phyloP scores from a whole-genome alignment of 495 filamentous ascomycete genomes.

The Pyronema domesticum region DNA sequence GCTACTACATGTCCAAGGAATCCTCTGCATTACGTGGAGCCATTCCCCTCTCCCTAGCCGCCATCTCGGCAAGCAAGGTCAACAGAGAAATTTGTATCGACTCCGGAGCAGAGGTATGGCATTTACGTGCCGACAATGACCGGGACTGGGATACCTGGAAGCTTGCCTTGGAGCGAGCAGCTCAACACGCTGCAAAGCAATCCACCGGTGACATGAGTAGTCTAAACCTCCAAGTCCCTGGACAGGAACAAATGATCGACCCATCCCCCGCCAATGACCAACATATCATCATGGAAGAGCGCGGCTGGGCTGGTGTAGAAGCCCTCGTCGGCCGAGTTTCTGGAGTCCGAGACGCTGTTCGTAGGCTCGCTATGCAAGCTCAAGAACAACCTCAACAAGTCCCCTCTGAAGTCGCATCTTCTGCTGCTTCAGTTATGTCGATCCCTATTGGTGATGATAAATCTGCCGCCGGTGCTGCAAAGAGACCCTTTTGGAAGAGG shows the following conservation, averaged over 20 bases:
- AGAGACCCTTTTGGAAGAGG: conserved; percentile 73
- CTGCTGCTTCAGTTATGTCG: conserved; percentile 28
- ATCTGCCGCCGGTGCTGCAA: conserved; percentile 24
- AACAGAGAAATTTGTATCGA: conserved; percentile 87
- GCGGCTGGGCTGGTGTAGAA: conserved; percentile 74
- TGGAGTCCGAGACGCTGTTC: conserved; percentile 74
- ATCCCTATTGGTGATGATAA: conserved; percentile 1
- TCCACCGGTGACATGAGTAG: conserved; percentile 13
- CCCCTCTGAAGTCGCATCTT: conserved; percentile 13
- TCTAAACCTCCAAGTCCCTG: background rate
- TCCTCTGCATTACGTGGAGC: conserved; percentile 79
- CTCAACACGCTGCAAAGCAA: conserved; percentile 19
- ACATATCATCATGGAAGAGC: conserved; percentile 39
- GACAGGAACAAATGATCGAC: conserved; percentile 6
- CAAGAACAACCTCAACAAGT: conserved; percentile 40
- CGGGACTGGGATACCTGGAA: conserved; percentile 81
- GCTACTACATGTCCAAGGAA: conserved; percentile 86
- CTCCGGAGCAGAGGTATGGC: conserved; percentile 93
- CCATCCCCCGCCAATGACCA: conserved; percentile 3
- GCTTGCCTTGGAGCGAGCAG: conserved; percentile 64
- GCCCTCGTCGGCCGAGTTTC: conserved; percentile 61
- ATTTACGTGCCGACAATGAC: conserved; percentile 64
- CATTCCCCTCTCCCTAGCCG: conserved; percentile 78
- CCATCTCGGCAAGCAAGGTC: conserved; percentile 70
- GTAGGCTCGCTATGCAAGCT: conserved; percentile 60